These are phyloP conservation scores for Flagelloscypha sp. DNA, from an alignment of 768 basidiomycete species.

Conservation along the genomic window DNA sequence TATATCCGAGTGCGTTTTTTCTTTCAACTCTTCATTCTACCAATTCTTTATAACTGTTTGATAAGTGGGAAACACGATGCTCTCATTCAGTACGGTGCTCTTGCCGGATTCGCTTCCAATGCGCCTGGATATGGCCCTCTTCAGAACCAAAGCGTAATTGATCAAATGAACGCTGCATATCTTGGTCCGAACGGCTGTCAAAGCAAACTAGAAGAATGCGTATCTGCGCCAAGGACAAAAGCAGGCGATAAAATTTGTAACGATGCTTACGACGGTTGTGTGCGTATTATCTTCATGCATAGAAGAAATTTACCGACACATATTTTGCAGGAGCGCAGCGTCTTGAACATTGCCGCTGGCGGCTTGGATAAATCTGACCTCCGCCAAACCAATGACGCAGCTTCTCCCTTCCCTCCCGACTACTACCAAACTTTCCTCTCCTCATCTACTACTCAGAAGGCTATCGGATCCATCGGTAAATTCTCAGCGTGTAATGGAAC, in stretches of 20 bases:
- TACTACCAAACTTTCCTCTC: conserved; percentile 28
- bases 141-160: conserved; percentile 36
- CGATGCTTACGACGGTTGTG: conserved; percentile 28
- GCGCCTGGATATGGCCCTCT: conserved; percentile 65
- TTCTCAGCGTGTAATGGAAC: conserved; percentile 20
- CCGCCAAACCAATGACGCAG: conserved; percentile 13
- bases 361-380: too few relatives aligned
- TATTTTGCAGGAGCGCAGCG: too few relatives aligned
- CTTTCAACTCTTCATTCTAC: neutral
- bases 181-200: conserved; percentile 42
- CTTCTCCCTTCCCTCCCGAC: conserved; percentile 28
- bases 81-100: conserved; percentile 52
- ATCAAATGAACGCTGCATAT: conserved; percentile 39
- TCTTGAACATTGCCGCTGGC: too few relatives aligned
- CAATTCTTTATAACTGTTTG: neutral
- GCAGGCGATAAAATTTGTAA: conserved; percentile 26
- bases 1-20: too few relatives aligned
- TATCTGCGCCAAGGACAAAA: conserved; percentile 23
- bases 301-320: too few relatives aligned
- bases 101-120: conserved; percentile 48
- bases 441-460: conserved; percentile 17
- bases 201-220: conserved; percentile 27
- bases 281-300: too few relatives aligned
- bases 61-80: conserved; percentile 60
- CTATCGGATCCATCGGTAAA: conserved; percentile 27